Evolutionary conservation across 2,329 filamentous ascomycete genomes (phyloP), one percentile per base, ranked within the genome.

Genomic region (Aschersonia sp.): DNA sequence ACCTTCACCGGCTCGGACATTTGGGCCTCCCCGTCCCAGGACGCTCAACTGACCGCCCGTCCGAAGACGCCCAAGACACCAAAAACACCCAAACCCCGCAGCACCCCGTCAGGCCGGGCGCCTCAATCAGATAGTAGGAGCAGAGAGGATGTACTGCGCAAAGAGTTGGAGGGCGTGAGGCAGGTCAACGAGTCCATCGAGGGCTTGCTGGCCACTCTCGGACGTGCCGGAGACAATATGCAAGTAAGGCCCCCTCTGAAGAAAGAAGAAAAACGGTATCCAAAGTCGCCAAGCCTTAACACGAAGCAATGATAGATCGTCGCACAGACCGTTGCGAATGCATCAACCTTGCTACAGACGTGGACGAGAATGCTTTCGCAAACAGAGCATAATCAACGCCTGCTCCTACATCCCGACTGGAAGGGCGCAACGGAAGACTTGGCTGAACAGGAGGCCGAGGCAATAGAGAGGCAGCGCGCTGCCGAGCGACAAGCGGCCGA

Each of bases 281-380:
- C 22, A 22, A 22, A 22, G 22, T 22, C 22, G 22, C 22, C 22
- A 22, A 22, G 22, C 3, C 22, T 2, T 22, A 22, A 22, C 22
- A 22, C 22, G 22, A 22, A 22, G 22, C 22, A 86, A 2, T 44
- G 6, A 31, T 43, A 64, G 85, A 94, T 84, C 30, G 89, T 97
- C 37, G 84, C 84, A 47, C 76, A 77, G 52, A 96, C 92, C 4
- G 88, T 97, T 42, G 76, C 77, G 54, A 90, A 89, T 48, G 88
- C 92, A 4, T 94, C 89, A 11, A 85, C 85, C 1, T 76, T 98
- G 11, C 79, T 98, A 33, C 88, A 94, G 57, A 94, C 89, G 12
- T 98, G 90, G 90, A 94, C 88, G 7, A 82, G 88, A 46, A 96
- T 98, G 54, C 77, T 98, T 10, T 92, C 87, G 6, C 92, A 98